These are phyloP conservation scores for Coemansia sp. DNA, from an alignment of 371 early-diverging fungal genomes.

Conservation along the genomic window DNA sequence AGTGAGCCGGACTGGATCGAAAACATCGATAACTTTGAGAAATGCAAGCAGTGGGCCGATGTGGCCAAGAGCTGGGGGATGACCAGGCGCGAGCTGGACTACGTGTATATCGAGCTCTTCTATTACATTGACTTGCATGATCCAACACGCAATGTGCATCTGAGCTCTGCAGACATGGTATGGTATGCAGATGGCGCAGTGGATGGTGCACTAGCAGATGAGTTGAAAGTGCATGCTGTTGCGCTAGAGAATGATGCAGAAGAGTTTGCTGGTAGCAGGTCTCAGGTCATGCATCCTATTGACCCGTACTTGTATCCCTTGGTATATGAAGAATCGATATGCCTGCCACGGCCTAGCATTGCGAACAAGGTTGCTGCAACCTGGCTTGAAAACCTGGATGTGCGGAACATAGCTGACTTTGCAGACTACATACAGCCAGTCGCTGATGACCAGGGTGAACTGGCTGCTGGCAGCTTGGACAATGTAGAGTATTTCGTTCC, in stretches of 20 bases:
- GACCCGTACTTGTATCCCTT: constrained; percentile 64
- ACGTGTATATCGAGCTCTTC: constrained; percentile 50
- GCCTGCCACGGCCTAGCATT: constrained; percentile 13
- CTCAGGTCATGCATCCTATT: constrained; percentile 61
- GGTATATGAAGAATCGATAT: constrained; percentile 19
- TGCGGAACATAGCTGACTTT: not conserved
- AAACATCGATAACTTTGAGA: no score
- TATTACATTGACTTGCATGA: constrained; percentile 36
- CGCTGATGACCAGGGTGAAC: no score
- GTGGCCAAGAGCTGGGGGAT: constrained; percentile 39
- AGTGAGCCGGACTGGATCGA: no score
- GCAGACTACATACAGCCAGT: not conserved
- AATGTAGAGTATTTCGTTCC: not conserved
- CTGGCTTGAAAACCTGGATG: constrained; percentile 12
- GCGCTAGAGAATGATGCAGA: constrained; percentile 49
- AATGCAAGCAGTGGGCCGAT: constrained; percentile 29
- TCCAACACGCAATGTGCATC: constrained; percentile 20
- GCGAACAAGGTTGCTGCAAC: constrained; percentile 6
- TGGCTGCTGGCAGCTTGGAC: no score
- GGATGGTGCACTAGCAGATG: constrained; percentile 9
- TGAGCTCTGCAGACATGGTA: constrained; percentile 49
- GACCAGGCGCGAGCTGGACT: constrained; percentile 41
- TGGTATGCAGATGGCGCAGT: constrained; percentile 49
- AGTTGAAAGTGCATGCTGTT: constrained; percentile 32
- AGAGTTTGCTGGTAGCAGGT: constrained; percentile 53